Evolutionary conservation across 352 stramenopile genomes (phyloP).

Genomic region (Phytopythium litorale): DNA sequence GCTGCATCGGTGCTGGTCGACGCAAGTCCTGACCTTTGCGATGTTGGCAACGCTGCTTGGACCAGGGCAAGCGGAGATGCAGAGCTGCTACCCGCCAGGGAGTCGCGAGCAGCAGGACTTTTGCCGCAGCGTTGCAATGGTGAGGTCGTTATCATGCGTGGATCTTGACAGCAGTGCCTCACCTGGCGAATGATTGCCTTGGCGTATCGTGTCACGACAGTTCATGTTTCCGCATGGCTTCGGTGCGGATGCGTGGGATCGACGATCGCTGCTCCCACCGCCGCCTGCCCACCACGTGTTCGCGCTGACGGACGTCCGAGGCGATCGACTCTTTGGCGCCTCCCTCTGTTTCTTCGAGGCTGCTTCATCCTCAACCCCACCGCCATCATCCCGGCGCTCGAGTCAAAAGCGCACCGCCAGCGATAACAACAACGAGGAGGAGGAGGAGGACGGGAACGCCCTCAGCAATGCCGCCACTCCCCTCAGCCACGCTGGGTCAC

Average conservation of each 20-base stretch:
- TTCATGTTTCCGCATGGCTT: slow-evolving; percentile 52
- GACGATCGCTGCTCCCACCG: slow-evolving; percentile 15
- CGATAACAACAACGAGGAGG: slow-evolving; percentile 7
- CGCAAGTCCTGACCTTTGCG: neutral
- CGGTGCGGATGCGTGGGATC: slow-evolving; percentile 14
- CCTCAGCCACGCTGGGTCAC: neutral
- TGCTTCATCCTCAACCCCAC: neutral
- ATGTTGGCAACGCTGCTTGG: neutral
- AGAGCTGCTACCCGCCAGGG: slow-evolving; percentile 34
- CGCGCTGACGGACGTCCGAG: slow-evolving; percentile 36
- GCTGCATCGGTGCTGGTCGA: neutral
- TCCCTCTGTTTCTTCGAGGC: slow-evolving; percentile 51
- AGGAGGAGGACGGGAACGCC: neutral
- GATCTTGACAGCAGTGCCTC: neutral
- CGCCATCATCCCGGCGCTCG: neutral
- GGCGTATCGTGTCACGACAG: slow-evolving; percentile 10
- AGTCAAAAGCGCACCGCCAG: neutral
- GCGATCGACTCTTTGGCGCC: slow-evolving; percentile 41
- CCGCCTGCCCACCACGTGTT: slow-evolving; percentile 50
- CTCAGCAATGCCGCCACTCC: neutral
- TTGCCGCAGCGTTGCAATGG: slow-evolving; percentile 45
- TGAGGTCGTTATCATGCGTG: slow-evolving; percentile 4
- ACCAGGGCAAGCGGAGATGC: slow-evolving; percentile 14
- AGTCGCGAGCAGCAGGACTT: slow-evolving; percentile 30
- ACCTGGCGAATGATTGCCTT: neutral